Conservation (phyloP, 371 early-diverging fungal species). For the Syncephalastrum sp. region DNA sequence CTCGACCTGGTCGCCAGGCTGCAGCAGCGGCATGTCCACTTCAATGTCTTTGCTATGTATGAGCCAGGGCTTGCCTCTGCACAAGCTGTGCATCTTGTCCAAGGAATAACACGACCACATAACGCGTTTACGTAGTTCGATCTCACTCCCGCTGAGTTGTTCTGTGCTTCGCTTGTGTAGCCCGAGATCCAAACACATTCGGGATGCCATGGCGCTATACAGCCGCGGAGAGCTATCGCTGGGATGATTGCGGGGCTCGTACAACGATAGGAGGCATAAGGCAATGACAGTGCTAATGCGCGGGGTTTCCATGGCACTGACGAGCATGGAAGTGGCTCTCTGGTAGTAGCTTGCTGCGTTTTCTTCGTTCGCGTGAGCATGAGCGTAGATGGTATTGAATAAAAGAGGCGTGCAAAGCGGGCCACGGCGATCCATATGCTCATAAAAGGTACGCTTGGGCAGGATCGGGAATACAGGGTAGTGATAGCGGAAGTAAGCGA, state of each 20-base stretch:
- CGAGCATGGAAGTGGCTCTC: conserved; percentile 39
- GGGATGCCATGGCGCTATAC: conserved; percentile 48
- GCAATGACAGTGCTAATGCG: conserved; percentile 48
- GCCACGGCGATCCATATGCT: conserved; percentile 43
- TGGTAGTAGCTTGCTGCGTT: conserved; percentile 31
- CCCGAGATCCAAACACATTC: conserved; percentile 48
- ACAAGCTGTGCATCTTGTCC: conserved; percentile 47
- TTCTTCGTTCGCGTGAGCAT: conserved; percentile 31
- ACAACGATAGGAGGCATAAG: conserved; percentile 40
- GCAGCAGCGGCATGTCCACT: conserved; percentile 24
- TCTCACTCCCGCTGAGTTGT: conserved; percentile 47
- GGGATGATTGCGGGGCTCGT: conserved; percentile 11
- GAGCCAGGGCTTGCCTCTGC: conserved; percentile 38
- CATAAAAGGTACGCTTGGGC: conserved; percentile 40
- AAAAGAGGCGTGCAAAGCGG: conserved; percentile 42
- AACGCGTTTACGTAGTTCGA: conserved; percentile 48
- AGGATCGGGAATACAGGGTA: conserved; percentile 29
- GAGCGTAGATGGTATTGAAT: conserved; percentile 46
- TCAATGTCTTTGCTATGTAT: conserved; percentile 21
- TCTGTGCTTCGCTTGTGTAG: conserved; percentile 39
- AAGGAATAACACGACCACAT: conserved; percentile 50
- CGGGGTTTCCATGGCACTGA: conserved; percentile 48
- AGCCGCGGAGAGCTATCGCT: conserved; percentile 40
- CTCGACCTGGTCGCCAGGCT: conserved; percentile 28
- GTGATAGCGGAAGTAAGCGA: conserved; percentile 37